Evolutionary conservation across 139 green algal species (phyloP).

Genomic region (Closterium sp.): DNA sequence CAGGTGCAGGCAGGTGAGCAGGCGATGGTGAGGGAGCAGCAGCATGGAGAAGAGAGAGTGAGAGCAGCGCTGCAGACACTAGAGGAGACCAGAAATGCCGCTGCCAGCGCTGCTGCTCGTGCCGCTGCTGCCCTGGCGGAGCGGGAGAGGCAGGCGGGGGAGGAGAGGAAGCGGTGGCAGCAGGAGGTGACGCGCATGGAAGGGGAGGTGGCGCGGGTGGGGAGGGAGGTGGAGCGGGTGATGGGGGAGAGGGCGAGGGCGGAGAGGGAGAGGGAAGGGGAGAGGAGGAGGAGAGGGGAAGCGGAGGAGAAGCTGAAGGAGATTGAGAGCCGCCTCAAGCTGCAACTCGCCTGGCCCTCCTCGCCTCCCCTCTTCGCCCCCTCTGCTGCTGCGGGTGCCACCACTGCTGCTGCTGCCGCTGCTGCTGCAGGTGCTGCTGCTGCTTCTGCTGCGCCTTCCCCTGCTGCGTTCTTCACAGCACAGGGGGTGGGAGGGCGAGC

Average conservation of each 20-base stretch:
- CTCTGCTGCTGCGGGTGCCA: neutral
- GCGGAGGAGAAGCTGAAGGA: constrained; percentile 11
- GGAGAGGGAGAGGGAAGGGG: neutral
- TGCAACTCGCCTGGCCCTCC: neutral
- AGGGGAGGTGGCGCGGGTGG: neutral
- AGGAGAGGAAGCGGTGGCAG: neutral
- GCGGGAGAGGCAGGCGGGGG: neutral
- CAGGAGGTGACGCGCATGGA: neutral
- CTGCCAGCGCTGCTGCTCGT: neutral
- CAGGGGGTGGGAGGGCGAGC: neutral
- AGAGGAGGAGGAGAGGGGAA: neutral
- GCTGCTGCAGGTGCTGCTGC: too few relatives aligned
- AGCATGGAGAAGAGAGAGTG: neutral
- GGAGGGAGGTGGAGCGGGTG: neutral
- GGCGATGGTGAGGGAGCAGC: neutral
- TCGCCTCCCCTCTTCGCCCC: neutral
- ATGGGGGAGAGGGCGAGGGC: constrained; percentile 1
- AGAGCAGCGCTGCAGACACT: neutral
- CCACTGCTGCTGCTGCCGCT: too few relatives aligned
- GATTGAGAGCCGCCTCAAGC: neutral
- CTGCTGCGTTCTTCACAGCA: neutral
- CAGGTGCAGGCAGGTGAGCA: neutral
- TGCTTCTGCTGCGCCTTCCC: neutral
- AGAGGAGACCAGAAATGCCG: neutral
- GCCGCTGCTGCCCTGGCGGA: neutral